Conservation (phyloP, 129 eudicot species). For the Artemisia annua region DNA sequence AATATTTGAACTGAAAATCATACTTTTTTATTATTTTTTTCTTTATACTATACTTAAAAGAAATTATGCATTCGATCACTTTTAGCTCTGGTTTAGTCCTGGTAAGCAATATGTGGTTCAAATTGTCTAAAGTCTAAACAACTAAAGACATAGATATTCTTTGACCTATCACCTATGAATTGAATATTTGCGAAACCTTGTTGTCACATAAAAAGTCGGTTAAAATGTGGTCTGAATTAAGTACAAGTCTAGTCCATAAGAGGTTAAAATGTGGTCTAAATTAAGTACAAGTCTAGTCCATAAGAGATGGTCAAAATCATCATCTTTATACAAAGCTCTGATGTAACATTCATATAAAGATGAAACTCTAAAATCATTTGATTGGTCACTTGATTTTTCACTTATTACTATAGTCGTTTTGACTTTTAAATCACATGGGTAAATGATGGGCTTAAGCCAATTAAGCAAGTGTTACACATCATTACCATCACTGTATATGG, state of each 20-base stretch:
- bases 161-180: too few species aligned
- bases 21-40: too few species aligned
- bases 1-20: too few species aligned
- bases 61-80: too few species aligned
- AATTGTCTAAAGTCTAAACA: too few species aligned
- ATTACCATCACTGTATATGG: slow-evolving; percentile 31
- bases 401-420: slow-evolving; percentile 15
- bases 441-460: slow-evolving; percentile 22
- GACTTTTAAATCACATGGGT: slow-evolving; percentile 28
- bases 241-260: not conserved
- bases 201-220: not conserved
- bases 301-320: not conserved
- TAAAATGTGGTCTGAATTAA: not conserved
- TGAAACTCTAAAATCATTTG: not conserved
- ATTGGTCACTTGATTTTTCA: not conserved
- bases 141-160: too few species aligned
- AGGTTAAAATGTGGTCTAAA: not conserved
- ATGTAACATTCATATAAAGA: not conserved
- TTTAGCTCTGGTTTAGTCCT: too few species aligned
- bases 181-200: not conserved
- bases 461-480: slow-evolving; percentile 32
- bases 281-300: not conserved
- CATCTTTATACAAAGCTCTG: not conserved
- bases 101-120: too few species aligned
- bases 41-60: too few species aligned